A percentile compares a stretch with the other conserved stretches of the same genome.
These are phyloP conservation scores for Hemileccinum rubropunctum DNA, from an alignment of 768 basidiomycete genomes.

Conservation along the genomic window DNA sequence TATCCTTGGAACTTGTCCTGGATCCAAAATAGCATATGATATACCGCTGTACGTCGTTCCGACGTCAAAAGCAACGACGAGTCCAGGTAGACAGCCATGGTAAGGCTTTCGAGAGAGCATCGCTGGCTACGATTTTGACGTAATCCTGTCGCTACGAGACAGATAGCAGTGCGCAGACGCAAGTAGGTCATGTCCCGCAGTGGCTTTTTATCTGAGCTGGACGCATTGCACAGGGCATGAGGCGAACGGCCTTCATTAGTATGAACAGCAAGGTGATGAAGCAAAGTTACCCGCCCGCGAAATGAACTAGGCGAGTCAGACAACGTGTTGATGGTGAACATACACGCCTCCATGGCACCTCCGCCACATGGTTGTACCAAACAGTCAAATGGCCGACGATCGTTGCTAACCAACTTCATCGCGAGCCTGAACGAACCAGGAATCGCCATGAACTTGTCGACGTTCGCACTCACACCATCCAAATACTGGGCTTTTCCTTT, in stretches of 20 bases:
- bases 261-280: too few relatives aligned
- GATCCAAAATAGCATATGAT: slow-evolving; percentile 42
- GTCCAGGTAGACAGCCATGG: slow-evolving; percentile 33
- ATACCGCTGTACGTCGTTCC: slow-evolving; percentile 43
- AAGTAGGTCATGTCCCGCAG: not conserved
- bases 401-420: slow-evolving; percentile 5
- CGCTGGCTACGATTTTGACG: too few relatives aligned
- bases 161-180: too few relatives aligned
- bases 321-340: slow-evolving; percentile 13
- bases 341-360: slow-evolving; percentile 19
- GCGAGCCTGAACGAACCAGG: too few relatives aligned
- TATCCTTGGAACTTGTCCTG: slow-evolving; percentile 35
- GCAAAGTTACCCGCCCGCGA: too few relatives aligned
- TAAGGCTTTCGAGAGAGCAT: slow-evolving; percentile 39
- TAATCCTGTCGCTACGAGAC: too few relatives aligned
- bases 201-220: slow-evolving; percentile 20
- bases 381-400: slow-evolving; percentile 27
- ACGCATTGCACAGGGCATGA: too few relatives aligned
- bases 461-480: slow-evolving; percentile 25
- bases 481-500: slow-evolving; percentile 28
- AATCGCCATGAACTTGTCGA: slow-evolving; percentile 30
- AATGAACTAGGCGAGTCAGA: not conserved
- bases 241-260: too few relatives aligned
- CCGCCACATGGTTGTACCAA: slow-evolving; percentile 29
- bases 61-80: slow-evolving; percentile 40